Evolutionary conservation across 2,329 filamentous ascomycete genomes (phyloP), one percentile per base, ranked within the genome.

Genomic region (Phyllosticta ampelicida): DNA sequence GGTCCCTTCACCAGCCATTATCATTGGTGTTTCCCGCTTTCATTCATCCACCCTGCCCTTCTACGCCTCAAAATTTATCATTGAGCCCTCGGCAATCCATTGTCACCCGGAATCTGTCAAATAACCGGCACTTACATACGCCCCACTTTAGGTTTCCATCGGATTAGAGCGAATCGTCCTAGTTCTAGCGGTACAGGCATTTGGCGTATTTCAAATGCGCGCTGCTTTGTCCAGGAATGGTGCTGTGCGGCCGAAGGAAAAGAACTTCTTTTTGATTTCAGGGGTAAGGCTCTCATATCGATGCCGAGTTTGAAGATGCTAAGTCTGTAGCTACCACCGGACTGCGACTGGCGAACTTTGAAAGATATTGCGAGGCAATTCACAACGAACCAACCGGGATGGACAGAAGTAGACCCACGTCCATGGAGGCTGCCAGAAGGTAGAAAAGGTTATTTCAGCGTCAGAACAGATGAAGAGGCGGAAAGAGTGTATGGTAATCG

Each of bases 341-440:
- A 61, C 48, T 61, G 55, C 54, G 60, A 51, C 6, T 73, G 71
- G 71, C 65, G 69, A 64, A 65, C 67, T n/a, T 68, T 72, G 62
- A 73, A 73, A 60, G 71, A 73, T 44, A 61, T 68, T 26, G 65
- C 71, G 26, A 66, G 71, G 9, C 67, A 64, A 55, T 62, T 65
- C 9, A 65, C 71, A 19, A 66, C 66, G 53, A 65, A 68, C 51
- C 70, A 72, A 29, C 71, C 71, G 18, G 70, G 70, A 2, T 72
- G 70, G 71, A 66, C 66, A 11, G 65, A 72, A n/a, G 67, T 72
- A 4, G 63, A 62, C 18, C 55, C 64, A 23, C 67, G 66, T 9
- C 63, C 55, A 60, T 62, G 51, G 53, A 29, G 54, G 20, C 48
- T 63, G 53, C 48, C 36, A 50, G 62, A 63, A 59, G 67, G 68